Base-by-base conservation (phyloP, 257 asterid genomes). In the Eucommia ulmoides region DNA sequence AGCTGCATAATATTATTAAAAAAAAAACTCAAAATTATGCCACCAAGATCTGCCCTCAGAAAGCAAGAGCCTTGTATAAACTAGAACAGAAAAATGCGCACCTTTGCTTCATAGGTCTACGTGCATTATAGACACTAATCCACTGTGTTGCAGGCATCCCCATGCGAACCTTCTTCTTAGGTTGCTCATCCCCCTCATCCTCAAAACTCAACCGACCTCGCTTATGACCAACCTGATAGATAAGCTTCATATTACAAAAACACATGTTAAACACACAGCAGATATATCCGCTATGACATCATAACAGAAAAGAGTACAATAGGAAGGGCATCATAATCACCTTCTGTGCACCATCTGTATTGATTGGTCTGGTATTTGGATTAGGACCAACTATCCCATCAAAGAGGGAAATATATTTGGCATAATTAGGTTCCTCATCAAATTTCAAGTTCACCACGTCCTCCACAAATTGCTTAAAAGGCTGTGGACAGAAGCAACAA, bases 271-370 rank as follows among this genome's bases (percentile, higher is more conserved):
- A n/a, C n/a, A n/a, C n/a, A n/a, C n/a, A n/a, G n/a, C n/a, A n/a
- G n/a, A n/a, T n/a, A n/a, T n/a, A n/a, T n/a, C n/a, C n/a, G n/a
- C n/a, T n/a, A n/a, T n/a, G n/a, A n/a, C n/a, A n/a, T n/a, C n/a
- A n/a, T n/a, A n/a, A n/a, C n/a, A n/a, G n/a, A 24, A 47, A 41
- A 24, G 29, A 51, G 33, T 19, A 45, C 46, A 55, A 15, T 52
- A 18, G 14, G 51, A 33, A 64, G 35, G 23, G 45, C 48, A 26
- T 44, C 6, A 69, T 1, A 55, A 49, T 41, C 64, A 82, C 94
- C 94, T 82, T 82, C 63, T 77, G 88, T 59, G 94, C 96, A 59
- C 96, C 94, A 19, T 86, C 94, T 5, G 92, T 86, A 74, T 80
- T 82, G 50, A 86, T 75, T 29, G 96, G 94, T 59, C 96, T 77